Conservation (phyloP, 345 rosid genomes). For the Euphorbia peplus region DNA sequence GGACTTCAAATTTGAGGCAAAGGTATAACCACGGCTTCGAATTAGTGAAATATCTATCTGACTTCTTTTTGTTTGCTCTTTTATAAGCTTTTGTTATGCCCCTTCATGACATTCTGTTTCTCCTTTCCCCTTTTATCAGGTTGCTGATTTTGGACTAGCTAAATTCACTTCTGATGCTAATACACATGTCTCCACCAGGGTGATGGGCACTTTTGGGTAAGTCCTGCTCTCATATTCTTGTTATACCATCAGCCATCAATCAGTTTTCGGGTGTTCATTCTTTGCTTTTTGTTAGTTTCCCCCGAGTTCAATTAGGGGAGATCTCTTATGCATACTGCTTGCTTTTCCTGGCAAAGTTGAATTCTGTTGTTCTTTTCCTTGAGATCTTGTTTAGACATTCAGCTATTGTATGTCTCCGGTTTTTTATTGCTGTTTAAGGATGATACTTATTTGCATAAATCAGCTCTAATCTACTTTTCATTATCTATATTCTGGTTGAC, state of each 20-base stretch:
- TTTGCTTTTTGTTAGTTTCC: not conserved
- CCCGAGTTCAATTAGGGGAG: conserved; percentile 4
- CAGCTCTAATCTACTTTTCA: not conserved
- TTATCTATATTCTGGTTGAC: not conserved
- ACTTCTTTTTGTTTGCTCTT: not conserved
- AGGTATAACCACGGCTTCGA: conserved; percentile 39
- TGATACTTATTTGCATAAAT: no score
- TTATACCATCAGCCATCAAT: not conserved
- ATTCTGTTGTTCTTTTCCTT: not conserved
- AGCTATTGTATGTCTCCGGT: not conserved
- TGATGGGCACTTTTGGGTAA: conserved; percentile 99
- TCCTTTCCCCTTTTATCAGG: conserved; percentile 40
- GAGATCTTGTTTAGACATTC: conserved; percentile 3
- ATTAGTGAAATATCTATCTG: not conserved
- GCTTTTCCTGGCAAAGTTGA: not conserved
- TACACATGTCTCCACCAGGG: conserved; percentile 92
- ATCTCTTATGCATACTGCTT: not conserved
- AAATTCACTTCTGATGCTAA: conserved; percentile 69
- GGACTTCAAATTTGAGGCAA: conserved; percentile 83
- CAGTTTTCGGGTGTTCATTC: not conserved
- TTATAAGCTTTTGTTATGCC: not conserved
- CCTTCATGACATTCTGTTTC: not conserved
- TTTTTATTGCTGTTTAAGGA: no score
- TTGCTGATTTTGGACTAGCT: conserved; percentile 96
- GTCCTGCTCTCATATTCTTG: conserved; percentile 3